These are phyloP conservation scores for Backusella luteola DNA, from an alignment of 192 early-diverging fungal genomes.

Conservation along the genomic window DNA sequence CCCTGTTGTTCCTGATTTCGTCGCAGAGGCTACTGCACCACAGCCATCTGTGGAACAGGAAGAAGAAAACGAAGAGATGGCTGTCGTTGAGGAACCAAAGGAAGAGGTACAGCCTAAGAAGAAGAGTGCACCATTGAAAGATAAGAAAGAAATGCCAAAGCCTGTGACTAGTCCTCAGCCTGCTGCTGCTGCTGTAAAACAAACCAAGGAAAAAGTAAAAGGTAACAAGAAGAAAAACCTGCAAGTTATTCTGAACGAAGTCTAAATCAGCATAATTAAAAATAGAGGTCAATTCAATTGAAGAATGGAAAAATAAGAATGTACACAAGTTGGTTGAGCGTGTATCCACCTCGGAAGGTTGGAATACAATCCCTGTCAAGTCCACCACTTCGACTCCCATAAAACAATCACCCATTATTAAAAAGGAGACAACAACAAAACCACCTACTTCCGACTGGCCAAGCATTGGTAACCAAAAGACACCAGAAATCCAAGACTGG, in stretches of 20 bases:
- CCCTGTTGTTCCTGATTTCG: neutral
- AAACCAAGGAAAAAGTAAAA: neutral
- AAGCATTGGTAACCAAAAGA: neutral
- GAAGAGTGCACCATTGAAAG: neutral
- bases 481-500: constrained; percentile 5
- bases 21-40: neutral
- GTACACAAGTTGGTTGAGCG: neutral
- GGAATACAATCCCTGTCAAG: neutral
- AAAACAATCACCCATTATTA: neutral
- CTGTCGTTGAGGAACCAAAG: neutral
- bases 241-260: neutral
- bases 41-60: neutral
- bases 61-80: neutral
- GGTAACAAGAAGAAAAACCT: neutral
- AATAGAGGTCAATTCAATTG: neutral
- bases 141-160: neutral
- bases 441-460: neutral
- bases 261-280: neutral
- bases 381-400: neutral
- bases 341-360: neutral
- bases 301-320: constrained; percentile 9
- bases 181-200: neutral
- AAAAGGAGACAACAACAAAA: neutral
- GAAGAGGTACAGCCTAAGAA: neutral
- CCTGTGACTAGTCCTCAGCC: neutral